These are phyloP conservation scores for Serendipita indica DNA, from an alignment of 768 basidiomycete species.

Conservation along the genomic window DNA sequence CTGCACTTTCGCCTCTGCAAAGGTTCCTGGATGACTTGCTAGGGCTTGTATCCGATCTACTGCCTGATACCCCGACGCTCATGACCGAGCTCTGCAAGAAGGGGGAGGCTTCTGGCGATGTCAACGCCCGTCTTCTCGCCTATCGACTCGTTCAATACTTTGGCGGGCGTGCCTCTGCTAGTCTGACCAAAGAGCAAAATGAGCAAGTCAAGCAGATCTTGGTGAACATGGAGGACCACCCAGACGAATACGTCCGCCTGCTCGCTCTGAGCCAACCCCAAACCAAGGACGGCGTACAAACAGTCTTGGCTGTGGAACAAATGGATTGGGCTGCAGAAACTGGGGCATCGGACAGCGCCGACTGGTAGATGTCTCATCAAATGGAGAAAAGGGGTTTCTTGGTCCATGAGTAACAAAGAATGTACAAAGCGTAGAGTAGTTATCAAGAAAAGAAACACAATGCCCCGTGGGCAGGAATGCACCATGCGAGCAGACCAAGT, in stretches of 20 bases:
- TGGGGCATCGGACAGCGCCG: too few species aligned
- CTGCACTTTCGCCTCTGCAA: too few species aligned
- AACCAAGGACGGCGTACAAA: too few species aligned
- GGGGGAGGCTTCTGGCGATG: neutral
- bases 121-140: neutral
- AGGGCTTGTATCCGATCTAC: too few species aligned
- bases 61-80: neutral
- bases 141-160: neutral
- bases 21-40: too few species aligned
- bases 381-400: too few species aligned
- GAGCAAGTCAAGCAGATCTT: neutral
- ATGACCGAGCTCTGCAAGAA: neutral
- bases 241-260: neutral
- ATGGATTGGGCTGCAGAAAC: too few species aligned
- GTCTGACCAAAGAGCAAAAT: neutral
- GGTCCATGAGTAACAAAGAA: neutral
- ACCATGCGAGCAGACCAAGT: too few species aligned
- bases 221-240: neutral
- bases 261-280: neutral
- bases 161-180: neutral
- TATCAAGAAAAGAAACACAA: too few species aligned
- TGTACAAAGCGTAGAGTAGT: neutral
- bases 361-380: too few species aligned
- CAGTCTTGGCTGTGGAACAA: too few species aligned
- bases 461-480: too few species aligned